Evolutionary conservation across 331 rosid species (phyloP), one percentile per base, ranked within the genome.

Genomic region (Telfairia occidentalis): DNA sequence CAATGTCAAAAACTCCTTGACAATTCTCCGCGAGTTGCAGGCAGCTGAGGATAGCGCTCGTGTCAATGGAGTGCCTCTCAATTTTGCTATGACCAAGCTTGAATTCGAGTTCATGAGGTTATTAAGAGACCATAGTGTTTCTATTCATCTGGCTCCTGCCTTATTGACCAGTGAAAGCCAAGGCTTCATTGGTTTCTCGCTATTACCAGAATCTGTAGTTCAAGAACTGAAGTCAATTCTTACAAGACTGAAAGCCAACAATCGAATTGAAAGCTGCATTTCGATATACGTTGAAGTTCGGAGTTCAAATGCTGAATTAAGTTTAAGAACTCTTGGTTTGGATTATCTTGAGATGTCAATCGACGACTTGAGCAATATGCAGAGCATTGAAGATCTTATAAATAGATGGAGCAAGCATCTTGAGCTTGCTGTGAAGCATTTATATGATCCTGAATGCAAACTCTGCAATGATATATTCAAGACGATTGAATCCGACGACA

Each of bases 321-420:
- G 90, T 71, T 83, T 92, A 76, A 81, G 83, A 79, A 85, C 87
- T 77, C 79, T 92, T 45, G 90, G 83, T 80, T 83, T 90, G 86
- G 84, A 85, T 57, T 92, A 90, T 82, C 93, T 90, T 52, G 90
- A 87, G 48, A 70, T 77, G 59, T 34, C 79, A 8, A 12, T 76
- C 3, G 45, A 78, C 11, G 83, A 85, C 16, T 48, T 74, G 52
- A 89, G 83, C 60, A 84, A 79, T 75, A 26, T 54, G 16, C 77
- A 53, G 28, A 60, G 76, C 57, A 72, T 84, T 8, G 89, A 81
- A 76, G 65, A 26, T 78, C 80, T 76, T 82, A 85, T 88, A 58
- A 87, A 84, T 13, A 82, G 77, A 84, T 95, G 99, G 99, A 80
- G 90, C 26, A 70, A 42, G 75, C 87, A 90, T 79, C 81, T 95